Evolutionary conservation across 129 eudicot species (phyloP), one percentile per base, ranked within the genome.

Genomic region (Helianthus tuberosus): DNA sequence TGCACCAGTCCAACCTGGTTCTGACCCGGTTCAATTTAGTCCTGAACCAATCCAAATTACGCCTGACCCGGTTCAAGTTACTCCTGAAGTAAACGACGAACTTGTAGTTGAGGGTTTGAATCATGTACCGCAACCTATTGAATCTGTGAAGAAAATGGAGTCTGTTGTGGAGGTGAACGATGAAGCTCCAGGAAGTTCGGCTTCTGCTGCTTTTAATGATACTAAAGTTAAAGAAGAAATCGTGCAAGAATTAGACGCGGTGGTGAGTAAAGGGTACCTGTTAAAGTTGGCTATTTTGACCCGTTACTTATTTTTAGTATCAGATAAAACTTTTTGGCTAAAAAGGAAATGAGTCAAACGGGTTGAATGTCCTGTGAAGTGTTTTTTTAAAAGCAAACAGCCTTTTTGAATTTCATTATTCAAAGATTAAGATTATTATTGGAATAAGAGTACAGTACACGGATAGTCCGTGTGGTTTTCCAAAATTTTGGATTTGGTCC

Each of bases 141-240:
- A 55, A 29, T 84, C 93, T 51, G 85, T 72, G 27, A 86, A 88
- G 82, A 84, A 79, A 79, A 84, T 88, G 8, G 82, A 88, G 17
- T 47, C 88, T 83, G 78, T 44, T 75, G 73, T 78, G 70, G 86
- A 61, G 77, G 96, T 81, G 74, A 88, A 86, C 68, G 79, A 72
- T 43, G 78, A 73, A 84, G 82, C 75, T 72, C 82, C 80, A 39
- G 92, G 78, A 71, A 72, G 59, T 62, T 59, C 53, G 55, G 79
- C 70, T 51, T 51, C 85, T 62, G 68, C 36, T 65, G 63, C 32
- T 58, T 65, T 66, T 70, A 73, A 57, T 79, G 82, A 79, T 71
- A 52, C 23, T 53, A 57, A 63, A 38, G 82, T 75, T 25, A 81
- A 82, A 61, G 86, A 72, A 64, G 88, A 59, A 47, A 66, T 49